Evolutionary conservation across 768 basidiomycete species (phyloP), one percentile per base, ranked within the genome.

Genomic region (Gymnopilus junonius): DNA sequence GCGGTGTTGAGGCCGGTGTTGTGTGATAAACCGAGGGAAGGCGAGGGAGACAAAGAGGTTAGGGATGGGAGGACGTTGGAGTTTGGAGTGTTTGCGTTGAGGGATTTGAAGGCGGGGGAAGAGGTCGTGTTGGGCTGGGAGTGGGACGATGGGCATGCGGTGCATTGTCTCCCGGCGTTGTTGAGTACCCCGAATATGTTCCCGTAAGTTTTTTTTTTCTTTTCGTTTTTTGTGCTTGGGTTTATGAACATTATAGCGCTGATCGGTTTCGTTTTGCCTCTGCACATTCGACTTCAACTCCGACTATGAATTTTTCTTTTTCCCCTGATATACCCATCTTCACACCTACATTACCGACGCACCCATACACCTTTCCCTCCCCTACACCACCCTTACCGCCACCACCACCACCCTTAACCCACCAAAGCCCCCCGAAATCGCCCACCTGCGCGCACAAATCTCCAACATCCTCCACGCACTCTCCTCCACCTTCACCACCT

Each of bases 91-190:
- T 96, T 95, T 65, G 92, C 95, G 1, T 75, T 89, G 17, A 76
- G 87, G 11, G 91, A 93, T 64, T 82, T 98, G 66, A 84, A 83
- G 58, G 85, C 85, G 34, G 83, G 90, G 51, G 94, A 95, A 66
- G 96, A 98, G 76, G 85, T 98, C 20, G 87, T 95, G 0, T 76
- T 98, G 0, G 92, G 91, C 0, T 98, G 96, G 95, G 95, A 97
- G 73, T 99, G 96, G 96, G 95, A 98, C 68, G 96, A 99, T 69
- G 88, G 87, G 2, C 92, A 94, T 71, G 88, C 90, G 0, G 85
- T 96, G 0, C 95, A 97, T 74, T 78, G 82, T 63, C 78, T 94
- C 0, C 91, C 87, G n/a, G 87, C 87, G 8, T 75, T 92, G 55
- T 79, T 93, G 61, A 77, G 87, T 67, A 75, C 82, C 4, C 86